Percentiles rank a stretch among this genome's conserved stretches.
Evolutionary conservation across 1,284 basidiomycete species (phyloP).

Genomic region (Cryptococcus sp.): DNA sequence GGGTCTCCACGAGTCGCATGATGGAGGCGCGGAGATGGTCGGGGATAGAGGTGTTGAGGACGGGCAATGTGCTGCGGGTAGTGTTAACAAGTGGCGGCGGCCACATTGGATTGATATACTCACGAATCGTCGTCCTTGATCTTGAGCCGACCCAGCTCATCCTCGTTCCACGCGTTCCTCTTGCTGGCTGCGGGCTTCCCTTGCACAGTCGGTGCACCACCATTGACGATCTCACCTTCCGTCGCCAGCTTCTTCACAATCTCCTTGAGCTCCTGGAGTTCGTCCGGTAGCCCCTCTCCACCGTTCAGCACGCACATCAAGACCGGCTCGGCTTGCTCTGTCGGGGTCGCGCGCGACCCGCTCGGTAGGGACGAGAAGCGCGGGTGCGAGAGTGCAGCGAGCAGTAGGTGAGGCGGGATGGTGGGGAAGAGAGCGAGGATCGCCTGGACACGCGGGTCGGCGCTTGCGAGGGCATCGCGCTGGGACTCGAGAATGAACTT

Average conservation of each 20-base stretch:
- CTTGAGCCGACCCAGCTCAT: slow-evolving; percentile 67
- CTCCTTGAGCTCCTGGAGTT: slow-evolving; percentile 33
- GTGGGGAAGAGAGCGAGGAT: slow-evolving; percentile 41
- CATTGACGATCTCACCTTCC: neutral
- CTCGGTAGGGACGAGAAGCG: slow-evolving; percentile 22
- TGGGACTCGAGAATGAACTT: neutral
- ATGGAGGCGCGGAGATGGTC: slow-evolving; percentile 76
- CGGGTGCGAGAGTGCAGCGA: slow-evolving; percentile 44
- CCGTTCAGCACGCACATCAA: slow-evolving; percentile 43
- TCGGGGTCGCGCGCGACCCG: slow-evolving; percentile 20
- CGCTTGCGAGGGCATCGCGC: neutral
- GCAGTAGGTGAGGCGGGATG: slow-evolving; percentile 38
- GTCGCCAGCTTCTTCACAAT: slow-evolving; percentile 14
- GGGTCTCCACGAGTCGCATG: slow-evolving; percentile 67
- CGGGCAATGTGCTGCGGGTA: slow-evolving; percentile 51
- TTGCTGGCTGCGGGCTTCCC: slow-evolving; percentile 53
- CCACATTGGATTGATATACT: neutral
- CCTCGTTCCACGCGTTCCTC: slow-evolving; percentile 61
- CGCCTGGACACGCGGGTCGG: slow-evolving; percentile 27
- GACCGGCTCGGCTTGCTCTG: slow-evolving; percentile 39
- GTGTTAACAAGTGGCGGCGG: neutral
- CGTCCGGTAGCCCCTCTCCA: slow-evolving; percentile 33
- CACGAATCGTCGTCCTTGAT: slow-evolving; percentile 51
- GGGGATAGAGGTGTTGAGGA: slow-evolving; percentile 60
- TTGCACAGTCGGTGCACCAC: neutral